Evolutionary conservation across 345 rosid species (phyloP), one percentile per base, ranked within the genome.

Genomic region (Acer yangbiense): DNA sequence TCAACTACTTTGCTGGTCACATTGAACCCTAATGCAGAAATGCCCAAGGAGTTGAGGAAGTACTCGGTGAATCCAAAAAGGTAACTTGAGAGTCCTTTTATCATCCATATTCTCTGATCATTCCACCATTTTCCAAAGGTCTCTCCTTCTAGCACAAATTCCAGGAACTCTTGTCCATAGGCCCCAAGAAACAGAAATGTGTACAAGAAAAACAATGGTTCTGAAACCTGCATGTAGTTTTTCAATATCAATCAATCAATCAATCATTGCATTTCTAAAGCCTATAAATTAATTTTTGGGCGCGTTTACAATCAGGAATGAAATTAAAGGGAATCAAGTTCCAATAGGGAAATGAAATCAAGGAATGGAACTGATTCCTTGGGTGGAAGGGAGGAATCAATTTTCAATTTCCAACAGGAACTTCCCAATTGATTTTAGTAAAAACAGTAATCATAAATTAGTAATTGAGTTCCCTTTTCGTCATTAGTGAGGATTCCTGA

Each of bases 61-160:
- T 66, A 92, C 80, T 91, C 92, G 10, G 78, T 12, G 10, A 68
- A 18, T 7, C 91, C 90, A 55, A 87, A 87, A 0, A 84, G 27
- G 72, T 6, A 76, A 65, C 92, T 72, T 23, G 95, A 71, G 1
- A 86, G 8, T 8, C 94, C 90, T 64, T 83, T 86, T 41, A 95
- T 75, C 66, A 76, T 27, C 90, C 89, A 92, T 57, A 89, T 86
- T 64, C 96, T 85, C 71, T 85, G 96, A 74, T 87, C 92, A 69
- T 85, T 92, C 94, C 94, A 90, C 98, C 98, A 93, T 75, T 71
- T 86, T n/a, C 55, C 58, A 75, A 86, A 58, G 32, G 87, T 88
- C n/a, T 88, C 90, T 10, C 86, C 83, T 35, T 68, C 86, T 13
- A 84, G 18, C 32, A 83, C 6, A 71, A 88, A 87, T 2, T 90